Percentiles rank a stretch among this genome's conserved stretches.
These are phyloP conservation scores for Aspergillus biplanus DNA, from an alignment of 495 filamentous ascomycete genomes.

Conservation along the genomic window DNA sequence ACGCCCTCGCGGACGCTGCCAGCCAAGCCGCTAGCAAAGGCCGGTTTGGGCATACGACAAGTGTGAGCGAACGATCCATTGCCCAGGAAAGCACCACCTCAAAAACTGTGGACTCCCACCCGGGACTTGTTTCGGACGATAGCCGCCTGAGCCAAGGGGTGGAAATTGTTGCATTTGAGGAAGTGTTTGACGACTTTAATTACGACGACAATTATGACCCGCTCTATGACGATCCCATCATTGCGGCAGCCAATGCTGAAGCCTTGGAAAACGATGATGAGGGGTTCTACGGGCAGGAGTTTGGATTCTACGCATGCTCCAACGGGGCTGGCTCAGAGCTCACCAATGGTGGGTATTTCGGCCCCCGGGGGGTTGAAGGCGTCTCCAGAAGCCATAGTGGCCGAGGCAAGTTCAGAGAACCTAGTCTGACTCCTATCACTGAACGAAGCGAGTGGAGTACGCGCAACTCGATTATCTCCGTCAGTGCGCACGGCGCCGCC, in stretches of 20 bases:
- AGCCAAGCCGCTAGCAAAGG: slow-evolving; percentile 72
- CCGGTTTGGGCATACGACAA: slow-evolving; percentile 62
- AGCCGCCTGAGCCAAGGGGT: slow-evolving; percentile 47
- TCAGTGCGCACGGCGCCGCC: slow-evolving; percentile 59
- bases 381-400: slow-evolving; percentile 70
- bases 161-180: slow-evolving; percentile 40
- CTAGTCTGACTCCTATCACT: slow-evolving; percentile 93
- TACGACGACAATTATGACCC: slow-evolving; percentile 64
- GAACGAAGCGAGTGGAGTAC: slow-evolving; percentile 96
- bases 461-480: slow-evolving; percentile 82
- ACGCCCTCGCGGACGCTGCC: slow-evolving; percentile 78
- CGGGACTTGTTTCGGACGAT: slow-evolving; percentile 52
- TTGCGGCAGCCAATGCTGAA: slow-evolving; percentile 93
- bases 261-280: slow-evolving; percentile 90
- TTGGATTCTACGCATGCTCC: slow-evolving; percentile 90
- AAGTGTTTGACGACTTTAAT: slow-evolving; percentile 57
- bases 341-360: slow-evolving; percentile 90
- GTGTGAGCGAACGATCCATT: slow-evolving; percentile 45
- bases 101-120: slow-evolving; percentile 51
- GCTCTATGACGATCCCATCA: slow-evolving; percentile 82
- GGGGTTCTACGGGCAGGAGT: slow-evolving; percentile 94
- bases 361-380: slow-evolving; percentile 63
- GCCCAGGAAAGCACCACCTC: slow-evolving; percentile 39
- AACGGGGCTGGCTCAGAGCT: slow-evolving; percentile 56
- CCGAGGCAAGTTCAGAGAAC: slow-evolving; percentile 74